Conservation (phyloP, 2,329 filamentous ascomycete species). For the Fusarium circinatum region DNA sequence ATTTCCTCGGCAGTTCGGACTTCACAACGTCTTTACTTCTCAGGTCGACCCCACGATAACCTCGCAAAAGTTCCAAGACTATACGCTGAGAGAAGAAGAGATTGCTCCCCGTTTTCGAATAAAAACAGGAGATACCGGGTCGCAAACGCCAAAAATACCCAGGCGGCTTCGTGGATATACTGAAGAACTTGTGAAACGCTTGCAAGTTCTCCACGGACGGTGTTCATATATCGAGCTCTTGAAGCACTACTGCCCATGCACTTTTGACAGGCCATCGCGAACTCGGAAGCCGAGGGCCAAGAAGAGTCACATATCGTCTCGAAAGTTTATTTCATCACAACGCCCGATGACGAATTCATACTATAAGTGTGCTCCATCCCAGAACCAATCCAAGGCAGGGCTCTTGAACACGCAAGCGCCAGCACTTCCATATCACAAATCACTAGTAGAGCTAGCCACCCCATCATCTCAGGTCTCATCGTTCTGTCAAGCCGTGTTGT, state of each 20-base stretch:
- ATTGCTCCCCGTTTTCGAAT: conserved; percentile 58
- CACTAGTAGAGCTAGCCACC: conserved; percentile 75
- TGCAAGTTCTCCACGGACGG: conserved; percentile 76
- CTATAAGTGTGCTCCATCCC: conserved; percentile 21
- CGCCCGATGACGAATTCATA: neutral
- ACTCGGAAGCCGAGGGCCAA: conserved; percentile 4
- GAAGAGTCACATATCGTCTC: conserved; percentile 1
- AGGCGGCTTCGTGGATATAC: conserved; percentile 74
- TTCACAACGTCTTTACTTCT: conserved; percentile 93
- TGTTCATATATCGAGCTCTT: conserved; percentile 86
- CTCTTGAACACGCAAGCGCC: conserved; percentile 4
- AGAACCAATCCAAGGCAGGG: conserved; percentile 14
- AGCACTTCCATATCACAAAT: conserved; percentile 40
- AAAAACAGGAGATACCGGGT: conserved; percentile 18
- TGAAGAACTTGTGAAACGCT: conserved; percentile 68
- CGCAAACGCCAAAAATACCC: conserved; percentile 57
- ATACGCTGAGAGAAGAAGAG: conserved; percentile 86
- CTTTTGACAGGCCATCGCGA: conserved; percentile 39
- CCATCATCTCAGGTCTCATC: conserved; percentile 77
- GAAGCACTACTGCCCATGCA: conserved; percentile 79
- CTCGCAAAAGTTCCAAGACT: conserved; percentile 81
- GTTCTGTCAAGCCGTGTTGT: conserved; percentile 83
- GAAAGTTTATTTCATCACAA: conserved; percentile 7
- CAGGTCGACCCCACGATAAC: conserved; percentile 72
- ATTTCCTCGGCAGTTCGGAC: conserved; percentile 87